Base-by-base conservation (phyloP, 225 moss, liverwort and hornwort species). In the Physcomitrium patens region DNA sequence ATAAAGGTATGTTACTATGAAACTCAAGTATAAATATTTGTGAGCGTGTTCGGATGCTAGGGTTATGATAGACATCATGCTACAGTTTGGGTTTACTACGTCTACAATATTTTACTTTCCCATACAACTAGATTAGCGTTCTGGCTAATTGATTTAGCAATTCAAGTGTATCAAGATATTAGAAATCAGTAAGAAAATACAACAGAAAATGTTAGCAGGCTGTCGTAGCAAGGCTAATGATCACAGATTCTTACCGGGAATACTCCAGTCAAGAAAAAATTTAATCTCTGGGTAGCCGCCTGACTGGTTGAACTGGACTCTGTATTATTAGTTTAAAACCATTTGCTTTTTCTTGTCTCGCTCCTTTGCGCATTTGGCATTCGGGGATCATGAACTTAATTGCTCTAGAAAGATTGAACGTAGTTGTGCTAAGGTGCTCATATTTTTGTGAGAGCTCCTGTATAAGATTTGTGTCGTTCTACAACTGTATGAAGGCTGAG, bases 401-500 rank as follows among this genome's bases (percentile, higher is more conserved):
- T 24, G 63, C 20, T 19, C 12, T 50, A 67, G 44, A 67, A 60
- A 27, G n/a, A 26, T n/a, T 52, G 60, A 51, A 20, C 55, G 84
- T 45, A 46, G 54, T 43, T 62, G 42, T 81, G 77, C 68, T 79
- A 87, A 89, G 72, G 79, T 86, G 84, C 90, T 85, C 80, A 87
- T 85, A 71, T 82, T 84, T 74, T 76, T 85, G 89, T 85, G 80
- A 85, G 89, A 83, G 85, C 31, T 4, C 31, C 31, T 37, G 31
- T 37, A 4, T 37, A 37, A 37, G 31, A 4, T 37, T 4, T 37
- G 31, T 37, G 86, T 83, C 85, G 78, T 90, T 89, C 89, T 93
- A 85, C 83, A 86, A 86, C 86, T 82, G 78, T 88, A 75, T 90
- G 74, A 71, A 93, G 93, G 93, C 93, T 52, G 93, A 94, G 82